Base-by-base conservation (phyloP, 768 basidiomycete species). In the Boletus subcaerulescens region DNA sequence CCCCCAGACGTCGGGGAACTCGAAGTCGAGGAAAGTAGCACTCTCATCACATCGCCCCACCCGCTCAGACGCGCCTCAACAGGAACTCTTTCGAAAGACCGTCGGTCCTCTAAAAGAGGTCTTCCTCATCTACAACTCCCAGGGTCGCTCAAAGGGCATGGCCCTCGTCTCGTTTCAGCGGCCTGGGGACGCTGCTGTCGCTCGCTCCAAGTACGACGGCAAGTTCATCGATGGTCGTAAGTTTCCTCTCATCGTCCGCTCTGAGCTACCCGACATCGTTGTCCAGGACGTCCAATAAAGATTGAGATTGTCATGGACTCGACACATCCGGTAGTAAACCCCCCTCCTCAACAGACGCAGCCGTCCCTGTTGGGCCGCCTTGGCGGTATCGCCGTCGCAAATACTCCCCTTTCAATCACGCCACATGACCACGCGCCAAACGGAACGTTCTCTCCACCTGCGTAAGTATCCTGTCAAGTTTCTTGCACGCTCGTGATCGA, bases 111-210 rank as follows among this genome's bases (percentile, higher is more conserved):
- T 90, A 55, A 84, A 78, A 65, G 87, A 90, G 39, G 77, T 74
- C 26, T 87, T 91, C 57, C 62, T 91, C 61, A 78, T 90, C 17
- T 86, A 87, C 73, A 91, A 91, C 67, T 83, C 81, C 3, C 84
- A 89, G 61, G 89, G 83, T 0, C 78, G 76, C 50, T 87, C 88
- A 43, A 90, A 88, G 63, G 89, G 89, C 18, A 90, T 91, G 88
- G 89, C 89, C 3, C 69, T 91, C 14, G 85, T 91, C 3, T 63
- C 74, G 0, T 91, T 91, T 62, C 78, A 83, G 60, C 79, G 84
- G 32, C 57, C 79, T 9, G 82, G 77, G 1, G 86, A 89, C 69
- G 89, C 89, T 9, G 72, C 66, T 2, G 58, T 81, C 39, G 89
- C 89, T 10, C 79, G 80, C 38, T 65, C 74, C 24, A 90, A 87